Evolutionary conservation across 2,329 filamentous ascomycete genomes (phyloP).

Genomic region (Aspergillus transmontanensis): DNA sequence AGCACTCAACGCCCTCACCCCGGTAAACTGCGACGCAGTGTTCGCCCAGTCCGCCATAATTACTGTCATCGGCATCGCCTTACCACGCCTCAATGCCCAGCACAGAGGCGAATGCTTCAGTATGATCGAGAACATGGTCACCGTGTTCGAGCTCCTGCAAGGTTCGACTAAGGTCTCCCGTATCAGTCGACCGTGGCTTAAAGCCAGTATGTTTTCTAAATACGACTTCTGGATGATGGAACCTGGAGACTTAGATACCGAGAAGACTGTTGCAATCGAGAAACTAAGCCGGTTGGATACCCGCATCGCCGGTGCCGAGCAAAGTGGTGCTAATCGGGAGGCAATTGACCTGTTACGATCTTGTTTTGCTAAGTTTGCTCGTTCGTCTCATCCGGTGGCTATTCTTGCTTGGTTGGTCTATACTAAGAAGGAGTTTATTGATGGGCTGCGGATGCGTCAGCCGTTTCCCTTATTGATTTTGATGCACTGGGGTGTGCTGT

Average conservation of each 20-base stretch:
- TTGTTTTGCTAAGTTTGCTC: slow-evolving; percentile 29
- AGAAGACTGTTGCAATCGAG: slow-evolving; percentile 24
- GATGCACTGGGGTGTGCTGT: not conserved
- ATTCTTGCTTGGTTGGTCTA: not conserved
- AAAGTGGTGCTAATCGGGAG: not conserved
- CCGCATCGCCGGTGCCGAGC: slow-evolving; percentile 1
- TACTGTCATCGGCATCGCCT: not conserved
- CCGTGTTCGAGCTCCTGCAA: slow-evolving; percentile 31
- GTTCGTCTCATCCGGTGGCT: slow-evolving; percentile 6
- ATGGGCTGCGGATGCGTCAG: not conserved
- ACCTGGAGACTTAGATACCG: slow-evolving; percentile 16
- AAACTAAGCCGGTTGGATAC: slow-evolving; percentile 19
- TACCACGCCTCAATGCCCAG: not conserved
- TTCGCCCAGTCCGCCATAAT: not conserved
- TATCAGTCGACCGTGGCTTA: slow-evolving; percentile 39
- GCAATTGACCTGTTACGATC: slow-evolving; percentile 25
- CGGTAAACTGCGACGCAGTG: not conserved
- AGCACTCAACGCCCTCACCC: not conserved
- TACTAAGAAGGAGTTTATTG: not conserved
- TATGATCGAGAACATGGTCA: slow-evolving; percentile 30
- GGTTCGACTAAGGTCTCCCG: slow-evolving; percentile 31
- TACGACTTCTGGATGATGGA: slow-evolving; percentile 52
- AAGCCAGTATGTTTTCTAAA: slow-evolving; percentile 54
- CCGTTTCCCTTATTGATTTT: not conserved
- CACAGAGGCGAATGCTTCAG: not conserved